phyloP scores from a whole-genome alignment of 352 stramenopile genomes.

The Phytophthora sp. region DNA sequence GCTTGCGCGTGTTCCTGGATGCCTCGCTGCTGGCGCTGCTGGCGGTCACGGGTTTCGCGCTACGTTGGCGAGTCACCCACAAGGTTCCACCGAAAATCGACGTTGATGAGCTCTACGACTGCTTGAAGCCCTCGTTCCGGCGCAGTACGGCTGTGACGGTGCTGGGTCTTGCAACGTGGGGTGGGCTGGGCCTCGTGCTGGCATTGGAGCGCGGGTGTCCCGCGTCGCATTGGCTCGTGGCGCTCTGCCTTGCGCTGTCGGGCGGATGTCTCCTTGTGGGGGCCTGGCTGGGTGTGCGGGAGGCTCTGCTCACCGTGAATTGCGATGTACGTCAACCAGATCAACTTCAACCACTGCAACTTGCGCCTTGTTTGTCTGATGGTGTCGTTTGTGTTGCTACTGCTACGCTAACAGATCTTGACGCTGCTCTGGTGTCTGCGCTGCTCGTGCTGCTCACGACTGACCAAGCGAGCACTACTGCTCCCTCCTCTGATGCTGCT shows the following conservation, averaged over 20 bases:
- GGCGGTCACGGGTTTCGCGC: constrained; percentile 6
- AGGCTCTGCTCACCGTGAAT: constrained; percentile 20
- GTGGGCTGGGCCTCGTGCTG: constrained; percentile 19
- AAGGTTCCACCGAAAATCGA: not conserved
- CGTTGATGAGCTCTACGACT: constrained; percentile 11
- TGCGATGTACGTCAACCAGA: constrained; percentile 24
- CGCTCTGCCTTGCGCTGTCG: constrained; percentile 20
- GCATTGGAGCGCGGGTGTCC: constrained; percentile 1
- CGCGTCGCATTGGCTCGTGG: constrained; percentile 16
- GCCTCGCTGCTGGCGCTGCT: constrained; percentile 19
- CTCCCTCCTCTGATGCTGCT: constrained; percentile 36
- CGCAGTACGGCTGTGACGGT: not conserved
- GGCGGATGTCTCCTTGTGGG: constrained; percentile 6
- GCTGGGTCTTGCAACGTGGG: constrained; percentile 10
- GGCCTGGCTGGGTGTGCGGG: constrained; percentile 12
- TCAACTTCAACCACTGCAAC: constrained; percentile 29
- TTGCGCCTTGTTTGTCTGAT: not conserved
- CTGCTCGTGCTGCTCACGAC: constrained; percentile 58
- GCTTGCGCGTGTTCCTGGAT: constrained; percentile 24
- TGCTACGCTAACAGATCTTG: constrained; percentile 19
- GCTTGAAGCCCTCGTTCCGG: constrained; percentile 7
- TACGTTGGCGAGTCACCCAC: constrained; percentile 6
- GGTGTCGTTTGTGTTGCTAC: not conserved
- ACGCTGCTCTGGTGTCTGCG: constrained; percentile 50
- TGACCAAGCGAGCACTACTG: constrained; percentile 41